Conservation (phyloP, 257 asterid genomes). For the Rehmannia glutinosa region DNA sequence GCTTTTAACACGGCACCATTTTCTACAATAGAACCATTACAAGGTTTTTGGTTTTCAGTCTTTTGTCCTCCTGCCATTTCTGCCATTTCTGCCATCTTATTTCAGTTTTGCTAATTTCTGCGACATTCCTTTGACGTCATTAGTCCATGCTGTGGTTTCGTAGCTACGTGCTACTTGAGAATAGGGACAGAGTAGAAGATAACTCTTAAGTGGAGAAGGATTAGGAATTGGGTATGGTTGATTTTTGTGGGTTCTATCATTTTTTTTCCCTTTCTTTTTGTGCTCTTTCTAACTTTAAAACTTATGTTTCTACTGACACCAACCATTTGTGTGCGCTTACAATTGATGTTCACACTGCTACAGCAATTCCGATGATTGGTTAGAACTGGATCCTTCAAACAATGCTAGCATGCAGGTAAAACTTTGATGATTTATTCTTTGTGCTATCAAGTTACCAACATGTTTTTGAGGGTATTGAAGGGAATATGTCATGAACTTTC, state of each 20-base stretch:
- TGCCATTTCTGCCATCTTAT: not conserved
- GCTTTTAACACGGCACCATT: no score
- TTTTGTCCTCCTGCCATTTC: not conserved
- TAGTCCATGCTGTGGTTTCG: no score
- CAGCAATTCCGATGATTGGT: constrained; percentile 37
- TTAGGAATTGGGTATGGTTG: no score
- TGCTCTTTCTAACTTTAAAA: not conserved
- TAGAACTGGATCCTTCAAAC: constrained; percentile 26
- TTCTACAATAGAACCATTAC: not conserved
- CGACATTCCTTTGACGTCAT: not conserved
- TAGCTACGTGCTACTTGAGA: no score
- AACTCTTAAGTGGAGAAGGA: no score
- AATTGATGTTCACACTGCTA: constrained; percentile 20
- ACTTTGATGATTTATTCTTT: not conserved
- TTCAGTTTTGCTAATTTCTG: not conserved
- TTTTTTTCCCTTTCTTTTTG: not conserved
- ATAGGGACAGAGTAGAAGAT: no score
- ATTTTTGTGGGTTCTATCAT: no score
- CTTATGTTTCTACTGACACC: not conserved
- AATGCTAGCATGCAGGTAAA: constrained; percentile 35
- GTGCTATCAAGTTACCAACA: not conserved
- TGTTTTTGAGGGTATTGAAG: constrained; percentile 3
- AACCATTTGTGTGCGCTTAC: not conserved
- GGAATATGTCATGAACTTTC: not conserved
- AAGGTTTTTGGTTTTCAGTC: not conserved